A percentile compares a stretch with the other conserved stretches of the same genome.
Evolutionary conservation across 2,329 filamentous ascomycete species (phyloP).

Genomic region (Neonectria punicea): DNA sequence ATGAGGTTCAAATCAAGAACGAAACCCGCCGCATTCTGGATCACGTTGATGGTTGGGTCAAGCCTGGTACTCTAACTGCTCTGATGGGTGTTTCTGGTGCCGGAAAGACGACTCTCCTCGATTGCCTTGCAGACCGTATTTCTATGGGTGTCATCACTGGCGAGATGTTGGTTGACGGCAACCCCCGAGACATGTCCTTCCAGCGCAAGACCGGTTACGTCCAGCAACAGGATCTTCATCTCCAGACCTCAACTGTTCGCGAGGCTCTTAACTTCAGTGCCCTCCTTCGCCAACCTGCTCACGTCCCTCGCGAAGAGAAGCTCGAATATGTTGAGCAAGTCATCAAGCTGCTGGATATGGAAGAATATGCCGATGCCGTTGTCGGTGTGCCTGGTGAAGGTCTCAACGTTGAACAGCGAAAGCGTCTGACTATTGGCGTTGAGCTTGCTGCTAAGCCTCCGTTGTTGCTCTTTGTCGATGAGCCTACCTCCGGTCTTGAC

Average conservation of each 20-base stretch:
- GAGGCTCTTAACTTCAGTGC: slow-evolving; percentile 91
- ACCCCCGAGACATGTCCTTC: slow-evolving; percentile 80
- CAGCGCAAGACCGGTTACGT: slow-evolving; percentile 93
- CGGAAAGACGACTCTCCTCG: slow-evolving; percentile 92
- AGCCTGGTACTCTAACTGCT: slow-evolving; percentile 88
- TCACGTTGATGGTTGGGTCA: slow-evolving; percentile 91
- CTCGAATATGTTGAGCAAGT: slow-evolving; percentile 89
- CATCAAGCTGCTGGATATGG: slow-evolving; percentile 90
- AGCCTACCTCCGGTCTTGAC: slow-evolving; percentile 94
- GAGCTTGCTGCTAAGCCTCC: slow-evolving; percentile 93
- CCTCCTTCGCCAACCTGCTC: slow-evolving; percentile 81
- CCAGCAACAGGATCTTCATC: slow-evolving; percentile 91
- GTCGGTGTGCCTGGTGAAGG: slow-evolving; percentile 92
- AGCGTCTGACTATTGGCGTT: slow-evolving; percentile 93
- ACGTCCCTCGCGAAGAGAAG: slow-evolving; percentile 80
- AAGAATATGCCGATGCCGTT: slow-evolving; percentile 87
- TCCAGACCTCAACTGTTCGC: slow-evolving; percentile 85
- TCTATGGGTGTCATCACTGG: slow-evolving; percentile 91
- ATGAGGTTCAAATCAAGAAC: slow-evolving; percentile 79
- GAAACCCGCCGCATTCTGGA: slow-evolving; percentile 81
- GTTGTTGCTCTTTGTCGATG: slow-evolving; percentile 90
- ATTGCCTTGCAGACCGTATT: slow-evolving; percentile 85
- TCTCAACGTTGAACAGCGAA: slow-evolving; percentile 76
- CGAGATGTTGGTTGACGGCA: slow-evolving; percentile 77
- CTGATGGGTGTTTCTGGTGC: slow-evolving; percentile 93